These are phyloP conservation scores for Calvatia gigantea DNA, from an alignment of 768 basidiomycete genomes.

Conservation along the genomic window DNA sequence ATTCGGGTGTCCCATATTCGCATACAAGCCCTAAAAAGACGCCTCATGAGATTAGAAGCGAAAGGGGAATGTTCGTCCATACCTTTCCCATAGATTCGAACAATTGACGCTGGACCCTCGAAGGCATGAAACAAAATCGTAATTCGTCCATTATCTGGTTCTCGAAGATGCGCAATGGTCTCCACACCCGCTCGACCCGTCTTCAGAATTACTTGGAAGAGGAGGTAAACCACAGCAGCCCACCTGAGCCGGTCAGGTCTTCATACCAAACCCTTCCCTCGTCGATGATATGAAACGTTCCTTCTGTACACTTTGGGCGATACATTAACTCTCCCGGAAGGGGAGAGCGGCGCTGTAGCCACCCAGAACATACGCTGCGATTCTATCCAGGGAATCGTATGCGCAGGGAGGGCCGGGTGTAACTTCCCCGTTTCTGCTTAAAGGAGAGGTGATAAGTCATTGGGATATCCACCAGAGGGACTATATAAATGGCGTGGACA, in stretches of 20 bases:
- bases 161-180: slow-evolving; percentile 48
- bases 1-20: slow-evolving; percentile 63
- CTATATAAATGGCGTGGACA: too few relatives aligned
- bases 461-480: too few relatives aligned
- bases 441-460: not conserved
- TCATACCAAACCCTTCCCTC: slow-evolving; percentile 66
- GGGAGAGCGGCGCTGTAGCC: slow-evolving; percentile 56
- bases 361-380: slow-evolving; percentile 73
- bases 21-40: slow-evolving; percentile 60
- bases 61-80: not conserved
- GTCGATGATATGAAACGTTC: slow-evolving; percentile 57
- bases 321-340: slow-evolving; percentile 60
- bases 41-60: too few relatives aligned
- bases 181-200: slow-evolving; percentile 28
- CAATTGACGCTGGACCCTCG: slow-evolving; percentile 55
- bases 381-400: slow-evolving; percentile 52
- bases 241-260: slow-evolving; percentile 68
- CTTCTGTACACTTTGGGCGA: slow-evolving; percentile 62
- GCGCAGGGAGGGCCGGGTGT: slow-evolving; percentile 52
- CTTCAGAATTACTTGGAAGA: not conserved
- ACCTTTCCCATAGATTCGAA: slow-evolving; percentile 60
- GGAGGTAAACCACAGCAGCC: too few relatives aligned
- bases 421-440: slow-evolving; percentile 47
- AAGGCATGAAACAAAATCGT: slow-evolving; percentile 63
- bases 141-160: slow-evolving; percentile 48